Conservation (phyloP, 164 flowering plant genomes). For the Saururus chinensis region DNA sequence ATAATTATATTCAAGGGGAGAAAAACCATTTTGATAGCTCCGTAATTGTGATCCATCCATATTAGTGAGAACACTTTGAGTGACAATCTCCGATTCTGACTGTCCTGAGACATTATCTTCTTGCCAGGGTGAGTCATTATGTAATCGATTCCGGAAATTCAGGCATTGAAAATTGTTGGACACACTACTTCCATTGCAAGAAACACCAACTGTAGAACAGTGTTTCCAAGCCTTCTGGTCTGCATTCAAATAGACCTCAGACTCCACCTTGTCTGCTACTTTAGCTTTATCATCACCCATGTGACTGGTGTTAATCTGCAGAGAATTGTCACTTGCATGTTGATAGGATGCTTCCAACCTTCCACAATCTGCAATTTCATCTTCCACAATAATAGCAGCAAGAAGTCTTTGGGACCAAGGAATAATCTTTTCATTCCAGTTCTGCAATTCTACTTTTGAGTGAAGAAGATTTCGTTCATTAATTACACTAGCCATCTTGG, state of each 20-base stretch:
- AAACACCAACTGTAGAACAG: slow-evolving; percentile 15
- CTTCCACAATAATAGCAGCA: slow-evolving; percentile 71
- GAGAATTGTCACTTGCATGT: slow-evolving; percentile 23
- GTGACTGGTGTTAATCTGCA: slow-evolving; percentile 17
- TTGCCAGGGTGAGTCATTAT: slow-evolving; percentile 24
- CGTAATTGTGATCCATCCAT: slow-evolving; percentile 21
- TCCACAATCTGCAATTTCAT: slow-evolving; percentile 46
- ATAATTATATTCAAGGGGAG: slow-evolving; percentile 38
- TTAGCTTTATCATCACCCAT: slow-evolving; percentile 24
- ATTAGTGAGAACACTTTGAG: slow-evolving; percentile 20
- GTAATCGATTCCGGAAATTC: slow-evolving; percentile 12
- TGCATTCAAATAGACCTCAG: slow-evolving; percentile 23
- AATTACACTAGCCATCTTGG: slow-evolving; percentile 13
- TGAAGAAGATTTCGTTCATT: slow-evolving; percentile 22
- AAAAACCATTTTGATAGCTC: slow-evolving; percentile 15
- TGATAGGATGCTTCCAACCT: slow-evolving; percentile 23
- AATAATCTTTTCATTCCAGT: slow-evolving; percentile 22
- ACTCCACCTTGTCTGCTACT: slow-evolving; percentile 19
- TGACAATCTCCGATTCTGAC: slow-evolving; percentile 24
- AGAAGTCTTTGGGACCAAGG: slow-evolving; percentile 78
- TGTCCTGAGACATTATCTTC: slow-evolving; percentile 25
- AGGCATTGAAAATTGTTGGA: slow-evolving; percentile 20
- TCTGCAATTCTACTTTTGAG: slow-evolving; percentile 24
- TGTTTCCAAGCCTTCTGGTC: slow-evolving; percentile 19
- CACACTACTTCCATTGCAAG: slow-evolving; percentile 44